Base-by-base conservation (phyloP, 306 rosid genomes). In the Spatholobus suberectus region DNA sequence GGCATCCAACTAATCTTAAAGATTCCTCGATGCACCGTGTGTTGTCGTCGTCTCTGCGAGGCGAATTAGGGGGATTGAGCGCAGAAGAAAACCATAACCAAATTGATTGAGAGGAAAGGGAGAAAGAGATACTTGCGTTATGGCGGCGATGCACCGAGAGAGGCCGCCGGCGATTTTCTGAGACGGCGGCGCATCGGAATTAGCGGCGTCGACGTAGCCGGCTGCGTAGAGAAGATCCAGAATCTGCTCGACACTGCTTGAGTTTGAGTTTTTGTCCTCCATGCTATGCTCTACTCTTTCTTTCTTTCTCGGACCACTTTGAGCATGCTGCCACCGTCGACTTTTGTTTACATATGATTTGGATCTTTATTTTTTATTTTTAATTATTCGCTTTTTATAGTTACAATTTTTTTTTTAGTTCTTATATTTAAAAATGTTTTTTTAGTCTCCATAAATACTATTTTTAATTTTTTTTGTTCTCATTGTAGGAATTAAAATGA, bases 1-100 rank as follows among this genome's bases (percentile, higher is more conserved):
- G 90, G 24, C 90, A 92, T 76, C 89, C 84, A 7, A 83, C 49
- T 81, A 46, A 74, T 78, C 80, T 81, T 23, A 90, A 52, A 76
- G 85, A 81, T 58, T 92, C 91, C 62, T 79, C 89, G 51, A 89
- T 89, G 73, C 61, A 27, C 24, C 32, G 57, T 59, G 76, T 52
- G 10, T 66, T 17, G 8, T 78, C 83, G 14, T 73, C 52, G 46
- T 78, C 80, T 66, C 92, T 73, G 89, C 78, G 81, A 65, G 26
- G 3, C 9, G 24, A 75, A 17, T 11, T 40, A 38, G 65, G 6
- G 35, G 34, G 14, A 49, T 34, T 24, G 58, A 68, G 61, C 4
- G 35, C 2, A 8, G 75, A 71, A 41, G 52, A 32, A 77, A 79
- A 74, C 78, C 84, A 55, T 68, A 80, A 79, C 34, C 4, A 6